Evolutionary conservation across 441 rosid species (phyloP).

Genomic region (Arabidopsis lyrata): DNA sequence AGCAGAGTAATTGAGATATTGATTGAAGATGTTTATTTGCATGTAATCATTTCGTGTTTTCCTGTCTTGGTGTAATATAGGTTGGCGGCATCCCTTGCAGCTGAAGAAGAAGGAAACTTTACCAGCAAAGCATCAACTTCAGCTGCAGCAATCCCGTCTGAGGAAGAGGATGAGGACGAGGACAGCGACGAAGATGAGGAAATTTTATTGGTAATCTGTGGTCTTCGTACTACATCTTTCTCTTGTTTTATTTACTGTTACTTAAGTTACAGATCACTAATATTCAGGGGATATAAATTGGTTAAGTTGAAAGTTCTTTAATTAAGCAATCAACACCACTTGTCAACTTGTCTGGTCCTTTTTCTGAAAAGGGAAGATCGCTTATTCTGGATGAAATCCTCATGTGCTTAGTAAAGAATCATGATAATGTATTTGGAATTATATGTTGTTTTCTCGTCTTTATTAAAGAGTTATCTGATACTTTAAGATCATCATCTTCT

Average conservation of each 20-base stretch:
- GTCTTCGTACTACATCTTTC: not conserved
- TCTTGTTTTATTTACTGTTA: not conserved
- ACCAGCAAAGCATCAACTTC: slow-evolving; percentile 56
- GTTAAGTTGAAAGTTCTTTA: not conserved
- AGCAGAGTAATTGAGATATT: slow-evolving; percentile 37
- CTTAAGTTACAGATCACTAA: not conserved
- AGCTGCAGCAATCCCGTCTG: slow-evolving; percentile 52
- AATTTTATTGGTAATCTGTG: slow-evolving; percentile 65
- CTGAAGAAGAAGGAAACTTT: slow-evolving; percentile 59
- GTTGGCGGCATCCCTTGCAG: slow-evolving; percentile 87
- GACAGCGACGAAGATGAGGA: slow-evolving; percentile 72
- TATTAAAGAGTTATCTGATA: slow-evolving; percentile 10
- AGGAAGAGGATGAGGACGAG: slow-evolving; percentile 65
- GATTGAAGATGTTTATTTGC: slow-evolving; percentile 25
- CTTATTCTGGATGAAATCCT: slow-evolving; percentile 19
- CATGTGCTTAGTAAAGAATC: not conserved
- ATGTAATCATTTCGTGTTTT: slow-evolving; percentile 38
- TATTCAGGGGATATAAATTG: slow-evolving; percentile 6
- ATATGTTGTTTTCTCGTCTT: not conserved
- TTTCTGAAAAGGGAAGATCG: slow-evolving; percentile 9
- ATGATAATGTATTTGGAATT: slow-evolving; percentile 13
- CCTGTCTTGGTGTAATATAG: slow-evolving; percentile 52
- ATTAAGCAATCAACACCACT: slow-evolving; percentile 14
- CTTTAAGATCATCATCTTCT: slow-evolving; percentile 26
- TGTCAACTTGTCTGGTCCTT: slow-evolving; percentile 4